A percentile compares a stretch with the other conserved stretches of the same genome.
phyloP scores from a whole-genome alignment of 1,284 basidiomycete species.

The Vanrija sp. region DNA sequence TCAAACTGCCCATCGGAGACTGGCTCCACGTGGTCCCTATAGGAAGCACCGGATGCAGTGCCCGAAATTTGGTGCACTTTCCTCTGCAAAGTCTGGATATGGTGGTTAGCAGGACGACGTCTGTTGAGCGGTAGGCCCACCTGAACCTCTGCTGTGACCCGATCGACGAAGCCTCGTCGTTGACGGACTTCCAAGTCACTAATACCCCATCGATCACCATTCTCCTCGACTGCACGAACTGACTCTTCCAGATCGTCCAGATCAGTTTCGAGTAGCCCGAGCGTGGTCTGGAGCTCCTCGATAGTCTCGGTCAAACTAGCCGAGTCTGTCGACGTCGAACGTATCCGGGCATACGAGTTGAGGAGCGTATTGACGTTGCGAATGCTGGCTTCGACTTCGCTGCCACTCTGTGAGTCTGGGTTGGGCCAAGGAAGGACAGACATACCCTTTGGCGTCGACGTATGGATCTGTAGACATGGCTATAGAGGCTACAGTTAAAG shows the following conservation, averaged over 20 bases:
- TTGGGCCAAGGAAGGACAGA: neutral
- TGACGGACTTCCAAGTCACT: slow-evolving; percentile 67
- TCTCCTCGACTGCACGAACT: slow-evolving; percentile 76
- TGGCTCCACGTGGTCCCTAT: slow-evolving; percentile 2
- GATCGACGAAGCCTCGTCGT: slow-evolving; percentile 67
- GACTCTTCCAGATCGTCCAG: slow-evolving; percentile 83
- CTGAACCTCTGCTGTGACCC: slow-evolving; percentile 68
- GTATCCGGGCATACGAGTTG: slow-evolving; percentile 22
- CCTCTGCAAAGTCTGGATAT: neutral
- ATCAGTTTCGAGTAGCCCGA: slow-evolving; percentile 73
- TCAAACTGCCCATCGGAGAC: slow-evolving; percentile 61
- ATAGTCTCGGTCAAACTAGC: slow-evolving; percentile 20
- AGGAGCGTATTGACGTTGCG: slow-evolving; percentile 28
- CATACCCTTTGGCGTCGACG: slow-evolving; percentile 41
- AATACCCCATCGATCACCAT: slow-evolving; percentile 77
- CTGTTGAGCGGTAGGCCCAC: slow-evolving; percentile 52
- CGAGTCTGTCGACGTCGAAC: slow-evolving; percentile 1
- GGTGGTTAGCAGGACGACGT: too few relatives aligned
- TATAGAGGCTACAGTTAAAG: neutral
- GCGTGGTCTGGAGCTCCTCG: slow-evolving; percentile 65
- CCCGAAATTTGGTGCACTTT: neutral
- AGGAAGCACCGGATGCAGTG: neutral
- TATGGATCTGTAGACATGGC: slow-evolving; percentile 45
- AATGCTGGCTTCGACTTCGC: slow-evolving; percentile 41
- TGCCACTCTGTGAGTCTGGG: slow-evolving; percentile 8